Percentiles rank a stretch among this genome's conserved stretches.
Conservation (phyloP, 345 rosid species). For the Murraya paniculata region DNA sequence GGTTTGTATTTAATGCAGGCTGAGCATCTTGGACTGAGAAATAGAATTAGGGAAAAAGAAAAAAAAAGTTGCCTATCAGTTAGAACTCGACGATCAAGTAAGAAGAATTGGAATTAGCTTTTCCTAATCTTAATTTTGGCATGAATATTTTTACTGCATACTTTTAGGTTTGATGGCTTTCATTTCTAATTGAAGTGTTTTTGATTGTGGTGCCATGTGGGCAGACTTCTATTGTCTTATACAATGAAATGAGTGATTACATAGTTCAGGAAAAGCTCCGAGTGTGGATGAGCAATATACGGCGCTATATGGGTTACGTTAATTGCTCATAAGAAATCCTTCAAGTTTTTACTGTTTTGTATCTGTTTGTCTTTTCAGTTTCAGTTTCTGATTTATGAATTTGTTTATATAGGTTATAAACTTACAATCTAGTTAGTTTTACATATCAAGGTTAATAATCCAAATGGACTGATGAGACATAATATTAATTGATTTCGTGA, state of each 20-base stretch:
- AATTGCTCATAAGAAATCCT: neutral
- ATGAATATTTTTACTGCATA: neutral
- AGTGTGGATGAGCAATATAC: slow-evolving; percentile 50
- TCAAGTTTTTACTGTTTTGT: neutral
- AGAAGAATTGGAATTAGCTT: slow-evolving; percentile 17
- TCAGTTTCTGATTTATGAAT: no score
- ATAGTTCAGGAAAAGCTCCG: slow-evolving; percentile 74
- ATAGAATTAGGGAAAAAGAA: slow-evolving; percentile 76
- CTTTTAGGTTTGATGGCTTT: neutral
- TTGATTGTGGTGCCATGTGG: neutral
- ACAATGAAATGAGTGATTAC: slow-evolving; percentile 75
- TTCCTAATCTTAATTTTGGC: slow-evolving; percentile 9
- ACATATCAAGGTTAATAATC: no score
- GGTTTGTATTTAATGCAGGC: slow-evolving; percentile 37
- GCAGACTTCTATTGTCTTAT: slow-evolving; percentile 40
- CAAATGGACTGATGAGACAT: no score
- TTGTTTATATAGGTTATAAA: no score
- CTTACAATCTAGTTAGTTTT: no score
- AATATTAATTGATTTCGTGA: no score
- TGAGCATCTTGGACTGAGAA: slow-evolving; percentile 67
- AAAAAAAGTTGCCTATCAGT: slow-evolving; percentile 70
- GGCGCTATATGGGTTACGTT: neutral
- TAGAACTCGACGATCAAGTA: slow-evolving; percentile 94
- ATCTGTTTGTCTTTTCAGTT: neutral
- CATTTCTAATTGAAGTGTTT: no score